Percentiles rank a stretch among this genome's conserved stretches.
phyloP scores from a whole-genome alignment of 495 filamentous ascomycete species.

The Annulohypoxylon nitens region DNA sequence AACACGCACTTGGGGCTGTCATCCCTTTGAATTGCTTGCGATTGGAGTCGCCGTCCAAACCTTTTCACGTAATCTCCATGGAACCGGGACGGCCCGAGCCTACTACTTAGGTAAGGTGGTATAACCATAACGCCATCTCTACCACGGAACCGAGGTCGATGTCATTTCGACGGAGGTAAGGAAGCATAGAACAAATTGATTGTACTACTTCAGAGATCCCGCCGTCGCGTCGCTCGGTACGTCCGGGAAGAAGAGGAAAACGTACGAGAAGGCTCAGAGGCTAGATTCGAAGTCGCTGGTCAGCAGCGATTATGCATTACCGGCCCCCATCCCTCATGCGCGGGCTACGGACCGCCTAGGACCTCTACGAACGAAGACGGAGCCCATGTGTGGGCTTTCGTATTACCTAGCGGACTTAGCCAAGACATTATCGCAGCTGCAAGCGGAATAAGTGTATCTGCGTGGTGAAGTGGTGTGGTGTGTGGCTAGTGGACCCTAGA shows the following conservation, averaged over 20 bases:
- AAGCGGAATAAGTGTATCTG: conserved; percentile 10
- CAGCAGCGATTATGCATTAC: conserved; percentile 39
- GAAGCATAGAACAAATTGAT: conserved; percentile 1
- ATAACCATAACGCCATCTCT: conserved; percentile 24
- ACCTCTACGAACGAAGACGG: conserved; percentile 32
- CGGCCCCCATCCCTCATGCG: conserved; percentile 20
- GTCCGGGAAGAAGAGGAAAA: conserved; percentile 26
- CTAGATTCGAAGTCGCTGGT: conserved; percentile 40
- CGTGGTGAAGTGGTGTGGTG: conserved; percentile 30
- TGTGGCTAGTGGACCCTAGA: conserved; percentile 15
- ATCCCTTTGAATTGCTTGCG: neutral
- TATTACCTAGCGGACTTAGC: conserved; percentile 21
- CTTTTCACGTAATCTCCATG: conserved; percentile 18
- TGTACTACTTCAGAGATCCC: conserved; percentile 10
- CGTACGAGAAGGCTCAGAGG: conserved; percentile 33
- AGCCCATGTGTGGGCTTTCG: neutral
- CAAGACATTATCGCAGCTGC: conserved; percentile 29
- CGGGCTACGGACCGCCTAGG: conserved; percentile 22
- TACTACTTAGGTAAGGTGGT: conserved; percentile 45
- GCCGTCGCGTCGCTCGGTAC: conserved; percentile 16
- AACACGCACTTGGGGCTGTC: conserved; percentile 31
- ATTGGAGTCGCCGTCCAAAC: conserved; percentile 10
- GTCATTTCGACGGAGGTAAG: conserved; percentile 20
- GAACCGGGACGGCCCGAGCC: conserved; percentile 32
- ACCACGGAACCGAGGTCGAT: conserved; percentile 23